Evolutionary conservation across 768 basidiomycete genomes (phyloP).

Genomic region (Roridomyces roridus): DNA sequence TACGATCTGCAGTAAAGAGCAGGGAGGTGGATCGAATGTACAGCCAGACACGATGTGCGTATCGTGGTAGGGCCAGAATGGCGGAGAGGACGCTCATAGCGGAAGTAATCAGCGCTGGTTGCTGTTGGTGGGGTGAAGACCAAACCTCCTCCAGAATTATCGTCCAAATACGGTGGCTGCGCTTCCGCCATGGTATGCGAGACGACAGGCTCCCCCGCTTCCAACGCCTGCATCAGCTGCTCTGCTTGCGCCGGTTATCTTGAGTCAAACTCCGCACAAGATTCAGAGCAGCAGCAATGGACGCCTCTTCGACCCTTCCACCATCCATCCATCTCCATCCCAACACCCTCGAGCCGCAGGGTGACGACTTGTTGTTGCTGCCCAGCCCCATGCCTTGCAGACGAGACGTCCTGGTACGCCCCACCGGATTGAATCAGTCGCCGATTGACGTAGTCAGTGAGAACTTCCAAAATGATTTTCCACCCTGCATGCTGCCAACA

Average conservation of each 20-base stretch:
- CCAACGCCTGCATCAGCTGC: slow-evolving; percentile 70
- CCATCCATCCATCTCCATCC: slow-evolving; percentile 72
- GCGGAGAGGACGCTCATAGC: slow-evolving; percentile 83
- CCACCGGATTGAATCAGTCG: slow-evolving; percentile 51
- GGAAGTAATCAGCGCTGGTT: slow-evolving; percentile 71
- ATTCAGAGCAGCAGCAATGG: slow-evolving; percentile 78
- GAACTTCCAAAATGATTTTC: slow-evolving; percentile 82
- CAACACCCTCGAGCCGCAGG: slow-evolving; percentile 69
- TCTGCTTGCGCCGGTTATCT: slow-evolving; percentile 70
- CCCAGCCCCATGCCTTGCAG: slow-evolving; percentile 48
- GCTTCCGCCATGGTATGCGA: slow-evolving; percentile 57
- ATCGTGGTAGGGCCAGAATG: slow-evolving; percentile 72
- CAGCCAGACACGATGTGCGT: slow-evolving; percentile 87
- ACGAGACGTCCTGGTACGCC: slow-evolving; percentile 59
- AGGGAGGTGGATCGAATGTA: slow-evolving; percentile 81
- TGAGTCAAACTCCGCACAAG: slow-evolving; percentile 80
- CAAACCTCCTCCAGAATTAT: slow-evolving; percentile 84
- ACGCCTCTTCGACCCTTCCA: slow-evolving; percentile 60
- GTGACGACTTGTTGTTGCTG: slow-evolving; percentile 41
- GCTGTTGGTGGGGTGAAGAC: slow-evolving; percentile 47
- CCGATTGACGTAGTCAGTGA: slow-evolving; percentile 76
- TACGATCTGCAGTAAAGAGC: slow-evolving; percentile 72
- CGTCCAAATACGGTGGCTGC: slow-evolving; percentile 72
- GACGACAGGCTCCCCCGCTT: slow-evolving; percentile 60
- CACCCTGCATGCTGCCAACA: slow-evolving; percentile 85